Base-by-base conservation (phyloP, 768 basidiomycete species). In the Pleurotus tuber-regium region DNA sequence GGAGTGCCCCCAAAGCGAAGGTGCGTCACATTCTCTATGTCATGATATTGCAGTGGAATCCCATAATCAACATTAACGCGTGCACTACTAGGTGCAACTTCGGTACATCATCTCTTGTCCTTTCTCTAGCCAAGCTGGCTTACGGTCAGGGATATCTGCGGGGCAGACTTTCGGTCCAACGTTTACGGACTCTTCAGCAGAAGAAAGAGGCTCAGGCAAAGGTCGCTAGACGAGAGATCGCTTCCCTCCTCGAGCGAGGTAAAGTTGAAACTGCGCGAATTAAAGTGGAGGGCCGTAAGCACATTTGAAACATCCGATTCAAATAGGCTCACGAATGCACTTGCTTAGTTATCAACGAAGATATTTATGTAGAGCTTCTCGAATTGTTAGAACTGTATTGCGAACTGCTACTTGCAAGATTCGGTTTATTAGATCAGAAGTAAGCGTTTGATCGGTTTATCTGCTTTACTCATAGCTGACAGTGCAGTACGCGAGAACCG, bases 311-410 rank as follows among this genome's bases (percentile, higher is more conserved):
- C n/a, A n/a, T n/a, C n/a, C n/a, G n/a, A n/a, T n/a, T n/a, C n/a
- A n/a, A n/a, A n/a, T n/a, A n/a, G n/a, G n/a, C n/a, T n/a, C n/a
- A n/a, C n/a, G n/a, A n/a, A n/a, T n/a, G n/a, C n/a, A n/a, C n/a
- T n/a, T n/a, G n/a, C n/a, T n/a, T 57, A 86, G 87, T 92, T 50
- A 93, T 92, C 62, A 82, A 89, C 62, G 89, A 91, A 58, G 90
- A 93, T 62, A 79, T 92, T 39, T 79, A 90, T 62, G 72, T 92
- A 39, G 95, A 98, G 63, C 77, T 98, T 21, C 72, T 98, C 30
- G 96, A 99, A 62, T 73, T 98, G 4, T 73, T 99, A 23, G 95
- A 98, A 71, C 78, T 98, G 9, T 98, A 98, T 65, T 91, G 89
- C 57, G 97, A 99, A 63, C 79, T 96, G n/a, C 70, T 98, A 16